These are phyloP conservation scores for Ligustrum vulgare DNA, from an alignment of 257 asterid species.

Conservation along the genomic window DNA sequence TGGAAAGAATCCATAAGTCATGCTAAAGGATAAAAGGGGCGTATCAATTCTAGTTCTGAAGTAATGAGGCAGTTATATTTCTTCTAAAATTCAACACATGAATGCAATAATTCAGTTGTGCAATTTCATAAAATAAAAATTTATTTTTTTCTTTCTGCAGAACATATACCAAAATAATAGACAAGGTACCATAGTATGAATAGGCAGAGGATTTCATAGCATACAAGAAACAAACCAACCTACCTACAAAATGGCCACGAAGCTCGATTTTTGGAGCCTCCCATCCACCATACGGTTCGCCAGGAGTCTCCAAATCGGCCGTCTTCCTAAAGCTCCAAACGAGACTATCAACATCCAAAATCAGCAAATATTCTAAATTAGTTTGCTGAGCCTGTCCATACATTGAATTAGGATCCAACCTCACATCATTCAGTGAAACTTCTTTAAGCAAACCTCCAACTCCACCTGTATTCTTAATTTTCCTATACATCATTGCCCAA, in stretches of 20 bases:
- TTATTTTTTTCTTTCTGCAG: neutral
- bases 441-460: conserved; percentile 43
- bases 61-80: neutral
- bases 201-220: neutral
- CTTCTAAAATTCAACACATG: neutral
- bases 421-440: conserved; percentile 67
- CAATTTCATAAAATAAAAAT: neutral
- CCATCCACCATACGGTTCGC: conserved; percentile 89
- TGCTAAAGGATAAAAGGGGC: neutral
- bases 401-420: conserved; percentile 58
- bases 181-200: neutral
- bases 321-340: conserved; percentile 88
- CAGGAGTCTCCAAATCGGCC: conserved; percentile 66
- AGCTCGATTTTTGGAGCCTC: conserved; percentile 65
- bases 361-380: conserved; percentile 72
- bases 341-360: conserved; percentile 77
- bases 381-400: conserved; percentile 90
- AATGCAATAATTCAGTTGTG: neutral
- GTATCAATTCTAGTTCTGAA: neutral
- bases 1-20: neutral
- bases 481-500: conserved; percentile 61
- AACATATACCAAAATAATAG: neutral
- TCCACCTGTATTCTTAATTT: conserved; percentile 47
- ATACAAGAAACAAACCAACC: conserved; percentile 43
- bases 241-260: conserved; percentile 97